Conservation (phyloP, 2,329 filamentous ascomycete genomes). For the Penicillium italicum region DNA sequence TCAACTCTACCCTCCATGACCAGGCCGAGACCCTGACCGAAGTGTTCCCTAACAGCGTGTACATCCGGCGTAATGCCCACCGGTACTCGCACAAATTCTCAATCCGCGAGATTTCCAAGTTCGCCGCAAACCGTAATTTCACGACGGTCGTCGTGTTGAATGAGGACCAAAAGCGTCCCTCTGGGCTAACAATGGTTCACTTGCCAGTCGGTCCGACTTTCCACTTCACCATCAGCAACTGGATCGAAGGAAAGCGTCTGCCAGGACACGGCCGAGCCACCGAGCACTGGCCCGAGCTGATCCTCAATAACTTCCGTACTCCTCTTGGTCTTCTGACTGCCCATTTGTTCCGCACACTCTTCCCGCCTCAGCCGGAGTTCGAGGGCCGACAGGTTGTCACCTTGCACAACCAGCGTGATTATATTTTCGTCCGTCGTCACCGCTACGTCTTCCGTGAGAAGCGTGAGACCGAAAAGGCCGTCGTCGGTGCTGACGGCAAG, state of each 20-base stretch:
- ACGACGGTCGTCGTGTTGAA: constrained; percentile 80
- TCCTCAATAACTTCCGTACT: constrained; percentile 93
- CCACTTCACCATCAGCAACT: constrained; percentile 87
- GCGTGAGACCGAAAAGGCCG: constrained; percentile 77
- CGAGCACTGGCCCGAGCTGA: constrained; percentile 82
- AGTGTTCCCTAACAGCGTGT: constrained; percentile 75
- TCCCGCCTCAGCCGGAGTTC: constrained; percentile 77
- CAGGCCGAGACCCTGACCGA: constrained; percentile 74
- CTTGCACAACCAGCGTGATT: constrained; percentile 91
- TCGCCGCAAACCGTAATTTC: constrained; percentile 76
- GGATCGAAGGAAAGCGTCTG: constrained; percentile 81
- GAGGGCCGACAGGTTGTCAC: constrained; percentile 86
- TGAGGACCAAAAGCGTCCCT: constrained; percentile 82
- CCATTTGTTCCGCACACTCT: constrained; percentile 74
- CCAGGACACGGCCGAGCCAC: constrained; percentile 89
- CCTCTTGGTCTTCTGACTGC: constrained; percentile 85
- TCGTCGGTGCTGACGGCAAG: constrained; percentile 76
- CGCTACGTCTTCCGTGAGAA: constrained; percentile 92
- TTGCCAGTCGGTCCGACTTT: constrained; percentile 84
- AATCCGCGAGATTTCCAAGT: constrained; percentile 82
- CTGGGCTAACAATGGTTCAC: constrained; percentile 78
- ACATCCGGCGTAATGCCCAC: constrained; percentile 82
- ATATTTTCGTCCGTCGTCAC: constrained; percentile 87
- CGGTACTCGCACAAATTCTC: constrained; percentile 87
- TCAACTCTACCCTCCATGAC: constrained; percentile 83